Evolutionary conservation across 345 rosid species (phyloP), one percentile per base, ranked within the genome.

Genomic region (Punica granatum): DNA sequence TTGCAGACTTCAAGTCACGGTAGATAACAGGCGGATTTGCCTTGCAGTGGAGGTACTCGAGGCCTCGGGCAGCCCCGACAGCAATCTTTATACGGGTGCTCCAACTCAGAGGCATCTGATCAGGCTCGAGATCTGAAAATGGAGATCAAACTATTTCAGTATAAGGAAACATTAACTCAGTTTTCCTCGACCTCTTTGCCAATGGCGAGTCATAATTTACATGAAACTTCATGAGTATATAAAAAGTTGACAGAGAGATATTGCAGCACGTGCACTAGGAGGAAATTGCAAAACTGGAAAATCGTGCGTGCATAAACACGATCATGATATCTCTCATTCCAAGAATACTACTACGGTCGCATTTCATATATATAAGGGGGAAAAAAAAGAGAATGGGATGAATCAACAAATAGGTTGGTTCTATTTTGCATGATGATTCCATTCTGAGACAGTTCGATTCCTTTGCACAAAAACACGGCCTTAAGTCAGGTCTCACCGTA

Each of bases 11-110:
- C 80, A 93, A 73, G 73, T 93, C 98, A 26, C 98, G 92, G 63
- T 93, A 93, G 36, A 93, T 93, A 43, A 93, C 97, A 6, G 98
- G 97, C 7, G 98, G 97, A 67, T 83, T 84, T 9, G 92, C 94
- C 76, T 78, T 87, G 81, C 98, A 93, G 34, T 93, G 98, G 59
- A 92, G 86, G 80, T 92, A 92, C 81, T 93, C 91, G 1, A 93
- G 76, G 15, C 98, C 98, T 23, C 84, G 69, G 71, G 98, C 97
- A 33, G 97, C 94, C 71, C 96, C 97, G 4, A 79, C 85, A 42
- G 98, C 97, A 61, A 93, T 87, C 81, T 87, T 90, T 74, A 93
- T 87, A 48, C 98, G 78, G 62, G 86, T 86, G 67, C 70, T 79
- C 98, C 98, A 93, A 74, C 76, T 77, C 72, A 93, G 73, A 3